Percentiles rank a stretch among this genome's conserved stretches.
Evolutionary conservation across 1,284 basidiomycete genomes (phyloP).

Genomic region (Moesziomyces sp.): DNA sequence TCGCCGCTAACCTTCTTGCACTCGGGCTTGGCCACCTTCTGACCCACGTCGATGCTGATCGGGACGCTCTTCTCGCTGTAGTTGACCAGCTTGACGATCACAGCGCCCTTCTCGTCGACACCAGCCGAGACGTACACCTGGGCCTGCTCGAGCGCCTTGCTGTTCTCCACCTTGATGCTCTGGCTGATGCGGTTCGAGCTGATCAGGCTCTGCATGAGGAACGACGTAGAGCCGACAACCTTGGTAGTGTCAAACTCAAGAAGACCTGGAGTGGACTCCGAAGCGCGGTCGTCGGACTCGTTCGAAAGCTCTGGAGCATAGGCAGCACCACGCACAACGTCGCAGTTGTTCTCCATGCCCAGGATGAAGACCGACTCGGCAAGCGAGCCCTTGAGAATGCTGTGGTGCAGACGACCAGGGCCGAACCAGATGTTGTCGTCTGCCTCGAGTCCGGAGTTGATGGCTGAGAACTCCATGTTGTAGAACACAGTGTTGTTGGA

Average conservation of each 20-base stretch:
- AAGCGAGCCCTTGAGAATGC: constrained; percentile 71
- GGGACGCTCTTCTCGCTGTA: constrained; percentile 20
- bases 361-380: constrained; percentile 80
- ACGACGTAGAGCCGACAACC: constrained; percentile 73
- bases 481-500: constrained; percentile 49
- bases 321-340: constrained; percentile 75
- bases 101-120: constrained; percentile 12
- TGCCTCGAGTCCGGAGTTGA: constrained; percentile 70
- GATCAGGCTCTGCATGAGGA: constrained; percentile 74
- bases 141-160: constrained; percentile 26
- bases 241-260: constrained; percentile 72
- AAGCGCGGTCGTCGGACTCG: constrained; percentile 63
- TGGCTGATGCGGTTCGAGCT: constrained; percentile 44
- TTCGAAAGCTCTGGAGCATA: constrained; percentile 75
- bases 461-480: constrained; percentile 78
- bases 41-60: constrained; percentile 18
- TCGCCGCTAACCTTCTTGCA: constrained; percentile 29
- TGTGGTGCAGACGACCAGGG: constrained; percentile 74
- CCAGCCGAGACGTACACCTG: constrained; percentile 43
- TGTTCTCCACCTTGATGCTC: constrained; percentile 27
- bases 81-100: constrained; percentile 52
- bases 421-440: constrained; percentile 72
- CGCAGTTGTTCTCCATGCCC: constrained; percentile 75
- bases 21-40: not conserved
- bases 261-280: constrained; percentile 75